Conservation (phyloP, 371 early-diverging fungal species). For the Mucor saturninus region DNA sequence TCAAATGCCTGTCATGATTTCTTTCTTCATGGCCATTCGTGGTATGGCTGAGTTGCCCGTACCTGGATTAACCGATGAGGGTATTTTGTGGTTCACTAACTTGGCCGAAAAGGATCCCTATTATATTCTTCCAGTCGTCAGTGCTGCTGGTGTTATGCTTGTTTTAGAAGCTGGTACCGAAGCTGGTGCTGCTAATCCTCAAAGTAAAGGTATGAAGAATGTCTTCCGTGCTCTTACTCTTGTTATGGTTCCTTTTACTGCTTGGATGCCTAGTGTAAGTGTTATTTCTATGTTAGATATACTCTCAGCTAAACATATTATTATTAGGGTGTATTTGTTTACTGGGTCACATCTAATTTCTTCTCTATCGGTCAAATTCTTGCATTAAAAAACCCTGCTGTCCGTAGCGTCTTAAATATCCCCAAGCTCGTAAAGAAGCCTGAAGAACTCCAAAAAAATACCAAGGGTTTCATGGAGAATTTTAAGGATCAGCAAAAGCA, state of each 20-base stretch:
- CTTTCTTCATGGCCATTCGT: conserved; percentile 86
- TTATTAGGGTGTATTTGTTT: conserved; percentile 77
- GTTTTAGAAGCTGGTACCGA: conserved; percentile 77
- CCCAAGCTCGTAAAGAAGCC: conserved; percentile 58
- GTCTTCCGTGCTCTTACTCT: conserved; percentile 71
- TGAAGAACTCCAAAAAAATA: conserved; percentile 50
- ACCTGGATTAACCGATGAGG: conserved; percentile 81
- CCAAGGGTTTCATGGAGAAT: conserved; percentile 54
- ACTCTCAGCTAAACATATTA: not conserved
- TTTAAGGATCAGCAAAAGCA: conserved; percentile 48
- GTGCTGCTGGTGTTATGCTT: conserved; percentile 74
- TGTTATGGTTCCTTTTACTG: conserved; percentile 70
- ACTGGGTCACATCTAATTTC: conserved; percentile 82
- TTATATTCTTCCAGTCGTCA: conserved; percentile 80
- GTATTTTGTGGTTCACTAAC: conserved; percentile 84
- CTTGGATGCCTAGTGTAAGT: conserved; percentile 78
- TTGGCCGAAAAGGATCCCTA: conserved; percentile 83
- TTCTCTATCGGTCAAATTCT: conserved; percentile 76
- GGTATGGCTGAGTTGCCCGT: conserved; percentile 85
- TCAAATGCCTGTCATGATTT: conserved; percentile 89
- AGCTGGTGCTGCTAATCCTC: conserved; percentile 54
- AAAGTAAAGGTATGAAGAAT: conserved; percentile 65
- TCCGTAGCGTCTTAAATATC: conserved; percentile 64
- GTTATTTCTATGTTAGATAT: not conserved
- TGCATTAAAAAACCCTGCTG: conserved; percentile 60